Conservation (phyloP, 306 rosid genomes). For the Acacia confusa region DNA sequence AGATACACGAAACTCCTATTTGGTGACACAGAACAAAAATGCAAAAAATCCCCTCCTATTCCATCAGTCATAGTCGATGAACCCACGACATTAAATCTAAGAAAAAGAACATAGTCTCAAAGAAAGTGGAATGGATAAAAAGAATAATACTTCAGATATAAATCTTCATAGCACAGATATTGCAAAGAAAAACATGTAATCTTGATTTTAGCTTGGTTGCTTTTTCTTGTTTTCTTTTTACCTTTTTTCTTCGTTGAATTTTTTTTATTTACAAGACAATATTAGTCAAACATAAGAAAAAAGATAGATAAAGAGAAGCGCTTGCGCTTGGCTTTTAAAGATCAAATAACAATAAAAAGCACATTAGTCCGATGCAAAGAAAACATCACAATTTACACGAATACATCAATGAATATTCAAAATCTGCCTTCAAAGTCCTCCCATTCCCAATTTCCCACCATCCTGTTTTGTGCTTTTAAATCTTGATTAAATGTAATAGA, state of each 20-base stretch:
- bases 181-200: not conserved
- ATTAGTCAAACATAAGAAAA: too few relatives aligned
- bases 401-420: conserved; percentile 8
- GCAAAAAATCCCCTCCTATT: too few relatives aligned
- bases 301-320: too few relatives aligned
- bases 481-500: not conserved
- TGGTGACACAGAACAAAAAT: too few relatives aligned
- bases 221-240: too few relatives aligned
- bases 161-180: not conserved
- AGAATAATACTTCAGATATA: not conserved
- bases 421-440: conserved; percentile 15
- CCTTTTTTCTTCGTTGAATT: not conserved
- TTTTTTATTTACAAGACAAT: not conserved
- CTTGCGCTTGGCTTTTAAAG: too few relatives aligned
- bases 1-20: too few relatives aligned
- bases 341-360: too few relatives aligned
- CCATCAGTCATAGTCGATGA: too few relatives aligned
- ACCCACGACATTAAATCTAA: not conserved
- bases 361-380: too few relatives aligned
- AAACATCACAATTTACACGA: too few relatives aligned
- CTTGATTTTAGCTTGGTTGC: not conserved
- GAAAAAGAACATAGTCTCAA: not conserved
- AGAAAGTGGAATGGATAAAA: not conserved
- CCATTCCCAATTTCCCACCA: not conserved
- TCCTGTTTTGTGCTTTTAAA: not conserved